These are phyloP conservation scores for Phytopythium ostracodes DNA, from an alignment of 352 stramenopile species.

Conservation along the genomic window DNA sequence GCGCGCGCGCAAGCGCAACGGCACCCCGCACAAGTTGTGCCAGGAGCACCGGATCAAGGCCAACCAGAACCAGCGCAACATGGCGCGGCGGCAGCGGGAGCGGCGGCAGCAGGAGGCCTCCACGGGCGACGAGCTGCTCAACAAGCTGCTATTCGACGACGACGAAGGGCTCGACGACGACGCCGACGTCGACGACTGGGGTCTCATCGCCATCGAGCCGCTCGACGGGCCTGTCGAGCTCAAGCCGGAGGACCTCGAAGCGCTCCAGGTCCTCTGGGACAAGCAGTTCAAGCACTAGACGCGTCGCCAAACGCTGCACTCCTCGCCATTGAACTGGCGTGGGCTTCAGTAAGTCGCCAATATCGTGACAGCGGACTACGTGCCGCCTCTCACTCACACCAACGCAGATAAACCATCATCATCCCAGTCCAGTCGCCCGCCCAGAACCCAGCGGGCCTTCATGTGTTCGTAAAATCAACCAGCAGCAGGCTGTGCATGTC, in stretches of 20 bases:
- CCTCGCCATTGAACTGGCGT: not conserved
- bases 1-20: slow-evolving; percentile 46
- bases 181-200: slow-evolving; percentile 27
- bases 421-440: not conserved
- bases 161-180: slow-evolving; percentile 26
- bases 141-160: slow-evolving; percentile 18
- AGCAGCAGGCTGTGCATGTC: not conserved
- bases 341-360: not conserved
- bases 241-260: slow-evolving; percentile 26
- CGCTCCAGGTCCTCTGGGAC: slow-evolving; percentile 22
- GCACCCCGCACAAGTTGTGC: slow-evolving; percentile 45
- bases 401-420: not conserved
- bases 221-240: slow-evolving; percentile 21
- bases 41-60: slow-evolving; percentile 44
- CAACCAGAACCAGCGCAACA: slow-evolving; percentile 50
- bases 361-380: not conserved
- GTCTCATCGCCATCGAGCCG: slow-evolving; percentile 18
- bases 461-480: not conserved
- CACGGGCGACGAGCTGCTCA: slow-evolving; percentile 4
- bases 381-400: not conserved
- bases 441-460: not conserved
- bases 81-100: slow-evolving; percentile 30
- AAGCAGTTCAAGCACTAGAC: slow-evolving; percentile 5
- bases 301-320: not conserved
- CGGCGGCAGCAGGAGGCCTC: slow-evolving; percentile 3